These are phyloP conservation scores for Penicillium brevicompactum DNA, from an alignment of 2,329 filamentous ascomycete species.

Conservation along the genomic window DNA sequence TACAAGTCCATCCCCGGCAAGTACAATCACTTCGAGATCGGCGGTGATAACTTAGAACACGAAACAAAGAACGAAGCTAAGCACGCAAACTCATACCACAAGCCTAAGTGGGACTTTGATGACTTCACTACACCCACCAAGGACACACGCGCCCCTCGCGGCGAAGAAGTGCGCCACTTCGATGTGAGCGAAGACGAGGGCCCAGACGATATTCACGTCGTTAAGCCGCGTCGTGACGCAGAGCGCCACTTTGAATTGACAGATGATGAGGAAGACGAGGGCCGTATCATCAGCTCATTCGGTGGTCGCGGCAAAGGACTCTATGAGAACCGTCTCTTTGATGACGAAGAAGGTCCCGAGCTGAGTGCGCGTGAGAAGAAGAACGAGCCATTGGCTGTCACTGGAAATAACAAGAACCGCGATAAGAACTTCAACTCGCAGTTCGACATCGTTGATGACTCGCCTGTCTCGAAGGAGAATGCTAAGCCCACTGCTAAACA, in stretches of 20 bases:
- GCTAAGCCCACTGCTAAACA: conserved; percentile 58
- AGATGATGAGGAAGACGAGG: conserved; percentile 64
- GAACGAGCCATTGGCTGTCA: conserved; percentile 60
- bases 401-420: conserved; percentile 73
- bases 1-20: conserved; percentile 73
- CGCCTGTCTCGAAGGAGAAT: conserved; percentile 36
- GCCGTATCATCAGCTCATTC: conserved; percentile 47
- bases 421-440: conserved; percentile 76
- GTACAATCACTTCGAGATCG: conserved; percentile 65
- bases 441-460: conserved; percentile 70
- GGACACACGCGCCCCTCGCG: conserved; percentile 62
- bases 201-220: conserved; percentile 56
- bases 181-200: conserved; percentile 72
- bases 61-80: conserved; percentile 31
- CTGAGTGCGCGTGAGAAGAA: conserved; percentile 22
- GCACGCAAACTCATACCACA: conserved; percentile 52
- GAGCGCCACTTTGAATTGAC: conserved; percentile 81
- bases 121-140: conserved; percentile 86
- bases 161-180: conserved; percentile 73
- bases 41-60: conserved; percentile 30
- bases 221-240: conserved; percentile 75
- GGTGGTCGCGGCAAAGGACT: conserved; percentile 70
- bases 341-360: conserved; percentile 63
- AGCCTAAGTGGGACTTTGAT: conserved; percentile 81
- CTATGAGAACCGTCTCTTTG: conserved; percentile 76